Percentiles rank a stretch among this genome's conserved stretches.
Conservation (phyloP, 164 flowering plant species). For the Akebia trifoliata region DNA sequence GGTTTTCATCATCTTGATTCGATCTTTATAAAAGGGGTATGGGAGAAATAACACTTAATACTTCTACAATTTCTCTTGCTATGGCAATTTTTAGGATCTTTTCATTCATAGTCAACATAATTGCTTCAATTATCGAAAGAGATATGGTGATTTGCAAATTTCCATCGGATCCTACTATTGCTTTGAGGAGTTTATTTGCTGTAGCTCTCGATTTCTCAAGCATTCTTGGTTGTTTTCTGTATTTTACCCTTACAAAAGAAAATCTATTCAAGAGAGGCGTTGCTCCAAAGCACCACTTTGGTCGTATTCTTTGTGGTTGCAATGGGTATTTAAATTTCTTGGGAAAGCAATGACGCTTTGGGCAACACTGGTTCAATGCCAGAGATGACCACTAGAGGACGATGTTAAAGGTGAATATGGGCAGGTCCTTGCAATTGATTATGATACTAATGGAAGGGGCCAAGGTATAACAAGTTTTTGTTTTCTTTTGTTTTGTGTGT, state of each 20-base stretch:
- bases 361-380: conserved; percentile 52
- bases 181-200: conserved; percentile 45
- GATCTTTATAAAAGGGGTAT: neutral
- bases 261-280: conserved; percentile 45
- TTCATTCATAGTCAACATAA: conserved; percentile 49
- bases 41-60: conserved; percentile 19
- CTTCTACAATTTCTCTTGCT: conserved; percentile 31
- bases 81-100: conserved; percentile 34
- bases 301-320: conserved; percentile 61
- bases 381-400: conserved; percentile 35
- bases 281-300: conserved; percentile 59
- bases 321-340: conserved; percentile 37
- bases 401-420: conserved; percentile 38
- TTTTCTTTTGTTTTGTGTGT: too few relatives aligned
- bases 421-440: conserved; percentile 25
- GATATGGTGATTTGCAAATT: conserved; percentile 51
- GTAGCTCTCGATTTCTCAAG: conserved; percentile 34
- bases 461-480: conserved; percentile 9
- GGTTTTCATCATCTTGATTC: neutral
- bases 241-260: conserved; percentile 68
- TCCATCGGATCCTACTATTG: conserved; percentile 61
- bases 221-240: conserved; percentile 40
- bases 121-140: conserved; percentile 43
- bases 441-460: conserved; percentile 7
- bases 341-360: conserved; percentile 60